Evolutionary conservation across 2,329 filamentous ascomycete genomes (phyloP), one percentile per base, ranked within the genome.

Genomic region (Cercospora sesami): DNA sequence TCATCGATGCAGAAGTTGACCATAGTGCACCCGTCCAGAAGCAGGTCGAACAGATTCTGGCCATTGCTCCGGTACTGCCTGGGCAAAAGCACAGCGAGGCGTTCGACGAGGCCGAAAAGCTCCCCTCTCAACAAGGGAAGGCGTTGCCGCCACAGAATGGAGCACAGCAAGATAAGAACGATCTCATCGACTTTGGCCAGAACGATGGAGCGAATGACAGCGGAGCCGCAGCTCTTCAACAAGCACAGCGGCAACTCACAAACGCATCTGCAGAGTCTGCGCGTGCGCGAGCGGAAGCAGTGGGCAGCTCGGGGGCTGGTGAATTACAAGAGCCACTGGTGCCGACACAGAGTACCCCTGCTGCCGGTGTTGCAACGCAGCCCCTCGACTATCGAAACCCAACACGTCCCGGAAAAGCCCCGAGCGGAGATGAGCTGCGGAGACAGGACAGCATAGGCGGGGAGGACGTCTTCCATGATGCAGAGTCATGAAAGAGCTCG

Each of bases 1-100:
- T 98, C 76, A 91, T 99, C 75, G 91, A 94, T 79, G 90, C 94
- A 1, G 85, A 89, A 65, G 87, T 99, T 71, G 89, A 94, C 73
- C 84, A 83, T 57, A 80, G 86, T 28, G 86, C 90, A 4, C 87
- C 92, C 0, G 82, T 70, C 16, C 71, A 90, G 73, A 85, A 90
- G 72, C 89, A 93, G 75, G 85, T 87, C 5, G 86, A 96, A 76
- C 94, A 98, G 78, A 93, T 98, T 65, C 84, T 96, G 74, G 86
- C 91, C 26, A 93, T 98, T 68, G 91, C 92, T 63, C 93, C 95
- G 1, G 91, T 99, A 68, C 78, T 98, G 28, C 87, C 88, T 45
- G 94, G 93, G 33, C 93, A 97, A 78, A 60, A 33, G 63, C 63
- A 60, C 39, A 51, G 33, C 30, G 36, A 65, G 12, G 51, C 63